Evolutionary conservation across 768 basidiomycete genomes (phyloP).

Genomic region (Agrocybe praecox): DNA sequence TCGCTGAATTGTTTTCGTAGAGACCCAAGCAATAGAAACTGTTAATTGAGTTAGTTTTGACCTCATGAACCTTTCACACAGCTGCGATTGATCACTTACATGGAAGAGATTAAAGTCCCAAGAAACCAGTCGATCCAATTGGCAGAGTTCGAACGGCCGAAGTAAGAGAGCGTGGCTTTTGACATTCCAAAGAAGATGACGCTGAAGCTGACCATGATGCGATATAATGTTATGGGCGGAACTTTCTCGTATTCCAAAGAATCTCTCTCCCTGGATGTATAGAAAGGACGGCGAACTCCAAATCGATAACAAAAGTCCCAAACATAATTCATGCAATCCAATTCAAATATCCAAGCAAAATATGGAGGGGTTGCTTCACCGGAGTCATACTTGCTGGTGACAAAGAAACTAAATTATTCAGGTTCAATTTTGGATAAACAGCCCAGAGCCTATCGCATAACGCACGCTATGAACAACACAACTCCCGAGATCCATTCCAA

Average conservation of each 20-base stretch:
- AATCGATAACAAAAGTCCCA: background rate
- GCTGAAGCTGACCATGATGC: background rate
- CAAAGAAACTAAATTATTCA: background rate
- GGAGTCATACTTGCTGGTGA: background rate
- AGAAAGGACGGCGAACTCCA: background rate
- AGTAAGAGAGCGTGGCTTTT: background rate
- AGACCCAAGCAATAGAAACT: background rate
- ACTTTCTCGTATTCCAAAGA: background rate
- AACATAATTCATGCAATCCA: background rate
- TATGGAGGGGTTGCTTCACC: background rate
- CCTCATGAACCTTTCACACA: too few relatives aligned
- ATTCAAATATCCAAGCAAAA: background rate
- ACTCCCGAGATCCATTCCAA: slow-evolving; percentile 2
- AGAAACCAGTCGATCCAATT: background rate
- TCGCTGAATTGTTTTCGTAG: background rate
- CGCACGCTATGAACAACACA: background rate
- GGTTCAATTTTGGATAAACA: background rate
- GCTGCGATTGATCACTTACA: background rate
- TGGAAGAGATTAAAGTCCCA: background rate
- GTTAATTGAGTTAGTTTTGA: background rate
- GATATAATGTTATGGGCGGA: background rate
- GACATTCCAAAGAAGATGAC: background rate
- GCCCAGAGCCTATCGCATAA: too few relatives aligned
- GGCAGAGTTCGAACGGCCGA: background rate
- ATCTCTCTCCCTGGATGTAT: background rate